Percentiles rank a stretch among this genome's conserved stretches.
phyloP scores from a whole-genome alignment of 1,284 basidiomycete species.

The Chiua sp. region DNA sequence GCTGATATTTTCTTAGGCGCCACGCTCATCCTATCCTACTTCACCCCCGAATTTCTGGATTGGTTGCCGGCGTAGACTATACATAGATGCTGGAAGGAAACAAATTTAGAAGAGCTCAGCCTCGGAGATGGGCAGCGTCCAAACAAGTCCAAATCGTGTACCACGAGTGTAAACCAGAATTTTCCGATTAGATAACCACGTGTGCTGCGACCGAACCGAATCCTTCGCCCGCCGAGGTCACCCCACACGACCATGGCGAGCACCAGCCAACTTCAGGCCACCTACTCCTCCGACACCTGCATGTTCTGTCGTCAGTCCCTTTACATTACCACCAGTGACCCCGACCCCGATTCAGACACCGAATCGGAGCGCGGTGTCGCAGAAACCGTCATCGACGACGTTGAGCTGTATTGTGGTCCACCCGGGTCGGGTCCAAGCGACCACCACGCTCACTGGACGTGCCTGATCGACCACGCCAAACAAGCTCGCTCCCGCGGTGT shows the following conservation, averaged over 20 bases:
- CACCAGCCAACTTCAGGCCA: slow-evolving; percentile 1
- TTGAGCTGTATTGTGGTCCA: slow-evolving; percentile 31
- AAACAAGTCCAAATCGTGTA: slow-evolving; percentile 4
- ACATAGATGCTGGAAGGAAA: neutral
- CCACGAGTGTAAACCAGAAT: neutral
- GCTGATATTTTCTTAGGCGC: slow-evolving; percentile 59
- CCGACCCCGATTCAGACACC: slow-evolving; percentile 8
- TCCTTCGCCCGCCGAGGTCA: too few relatives aligned
- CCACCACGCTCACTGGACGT: slow-evolving; percentile 34
- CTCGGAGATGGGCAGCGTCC: neutral
- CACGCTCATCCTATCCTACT: slow-evolving; percentile 91
- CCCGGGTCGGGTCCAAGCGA: slow-evolving; percentile 27
- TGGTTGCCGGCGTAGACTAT: slow-evolving; percentile 72
- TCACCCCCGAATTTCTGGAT: slow-evolving; percentile 94
- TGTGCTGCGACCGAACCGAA: neutral
- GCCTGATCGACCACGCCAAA: slow-evolving; percentile 29
- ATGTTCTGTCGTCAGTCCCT: slow-evolving; percentile 29
- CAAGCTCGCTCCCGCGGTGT: neutral
- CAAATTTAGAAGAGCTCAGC: too few relatives aligned
- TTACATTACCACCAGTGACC: slow-evolving; percentile 8
- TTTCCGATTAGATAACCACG: slow-evolving; percentile 10
- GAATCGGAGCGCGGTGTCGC: slow-evolving; percentile 9
- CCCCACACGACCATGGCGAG: slow-evolving; percentile 18
- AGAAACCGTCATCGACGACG: slow-evolving; percentile 24
- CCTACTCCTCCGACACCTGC: slow-evolving; percentile 29